Evolutionary conservation across 345 rosid genomes (phyloP).

Genomic region (Eucalyptus cladocalyx): DNA sequence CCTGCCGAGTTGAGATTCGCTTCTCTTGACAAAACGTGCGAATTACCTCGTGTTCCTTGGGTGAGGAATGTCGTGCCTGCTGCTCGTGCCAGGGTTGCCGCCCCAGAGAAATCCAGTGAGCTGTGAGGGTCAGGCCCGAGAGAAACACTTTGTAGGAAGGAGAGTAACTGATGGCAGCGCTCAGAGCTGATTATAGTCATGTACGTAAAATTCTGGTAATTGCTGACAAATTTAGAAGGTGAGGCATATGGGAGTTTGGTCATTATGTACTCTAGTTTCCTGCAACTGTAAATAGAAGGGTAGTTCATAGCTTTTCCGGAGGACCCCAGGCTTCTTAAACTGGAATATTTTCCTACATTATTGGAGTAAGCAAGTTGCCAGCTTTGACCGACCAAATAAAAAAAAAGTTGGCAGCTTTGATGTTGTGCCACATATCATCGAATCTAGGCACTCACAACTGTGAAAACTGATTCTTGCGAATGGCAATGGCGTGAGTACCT

Average conservation of each 20-base stretch:
- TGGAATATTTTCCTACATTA: background rate
- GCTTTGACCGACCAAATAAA: background rate
- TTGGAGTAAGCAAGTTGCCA: background rate
- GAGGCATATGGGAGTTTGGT: background rate
- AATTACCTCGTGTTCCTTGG: background rate
- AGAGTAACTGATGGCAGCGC: background rate
- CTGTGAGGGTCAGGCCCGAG: background rate
- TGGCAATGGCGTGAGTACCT: background rate
- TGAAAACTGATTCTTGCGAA: background rate
- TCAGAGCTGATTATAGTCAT: background rate
- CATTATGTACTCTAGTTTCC: background rate
- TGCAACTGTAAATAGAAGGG: background rate
- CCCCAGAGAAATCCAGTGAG: background rate
- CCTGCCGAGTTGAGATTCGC: constrained; percentile 11
- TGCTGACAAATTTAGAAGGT: background rate
- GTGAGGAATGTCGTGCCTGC: background rate
- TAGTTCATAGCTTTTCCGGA: background rate
- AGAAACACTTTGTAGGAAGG: background rate
- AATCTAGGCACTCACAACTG: background rate
- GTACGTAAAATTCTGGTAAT: background rate
- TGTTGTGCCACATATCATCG: background rate
- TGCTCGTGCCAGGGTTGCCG: background rate
- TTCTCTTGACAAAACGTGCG: background rate
- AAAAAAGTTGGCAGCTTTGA: background rate
- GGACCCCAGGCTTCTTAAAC: background rate